phyloP scores from a whole-genome alignment of 495 filamentous ascomycete genomes.

The Extremus antarcticus region DNA sequence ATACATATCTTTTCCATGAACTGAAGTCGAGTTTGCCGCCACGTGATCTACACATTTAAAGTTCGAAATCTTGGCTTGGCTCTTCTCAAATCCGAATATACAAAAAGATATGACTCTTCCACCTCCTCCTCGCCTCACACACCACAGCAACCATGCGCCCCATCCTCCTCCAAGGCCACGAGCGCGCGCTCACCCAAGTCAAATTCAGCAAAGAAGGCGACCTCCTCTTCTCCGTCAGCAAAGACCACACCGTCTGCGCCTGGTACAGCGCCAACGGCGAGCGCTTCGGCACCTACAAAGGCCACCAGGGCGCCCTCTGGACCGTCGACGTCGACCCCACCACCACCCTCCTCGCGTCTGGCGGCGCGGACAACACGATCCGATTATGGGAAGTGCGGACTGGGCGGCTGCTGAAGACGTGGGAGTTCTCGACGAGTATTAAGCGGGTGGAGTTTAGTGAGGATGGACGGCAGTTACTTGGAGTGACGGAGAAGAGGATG shows the following conservation, averaged over 20 bases:
- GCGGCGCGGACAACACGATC: constrained; percentile 95
- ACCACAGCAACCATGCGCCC: constrained; percentile 61
- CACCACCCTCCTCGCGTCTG: constrained; percentile 83
- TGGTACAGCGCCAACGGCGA: constrained; percentile 58
- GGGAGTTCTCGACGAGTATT: constrained; percentile 92
- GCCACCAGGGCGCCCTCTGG: constrained; percentile 97
- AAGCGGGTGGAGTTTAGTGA: constrained; percentile 94
- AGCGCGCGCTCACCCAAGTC: constrained; percentile 96
- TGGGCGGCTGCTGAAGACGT: constrained; percentile 84
- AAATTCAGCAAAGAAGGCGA: constrained; percentile 96
- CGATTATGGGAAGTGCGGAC: constrained; percentile 93
- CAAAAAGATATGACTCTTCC: neutral
- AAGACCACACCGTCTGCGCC: constrained; percentile 88
- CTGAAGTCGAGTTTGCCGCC: neutral
- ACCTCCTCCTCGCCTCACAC: neutral
- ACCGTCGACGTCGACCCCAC: constrained; percentile 96
- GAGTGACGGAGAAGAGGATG: constrained; percentile 96
- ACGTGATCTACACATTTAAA: neutral
- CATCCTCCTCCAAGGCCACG: constrained; percentile 91
- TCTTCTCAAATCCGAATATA: neutral
- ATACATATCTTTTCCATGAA: no score
- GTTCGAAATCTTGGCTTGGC: no score
- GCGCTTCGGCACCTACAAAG: constrained; percentile 83
- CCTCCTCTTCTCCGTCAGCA: constrained; percentile 91
- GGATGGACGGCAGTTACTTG: constrained; percentile 77